A percentile compares a stretch with the other conserved stretches of the same genome.
These are phyloP conservation scores for Colletotrichum sp. DNA, from an alignment of 2,329 filamentous ascomycete species.

Conservation along the genomic window DNA sequence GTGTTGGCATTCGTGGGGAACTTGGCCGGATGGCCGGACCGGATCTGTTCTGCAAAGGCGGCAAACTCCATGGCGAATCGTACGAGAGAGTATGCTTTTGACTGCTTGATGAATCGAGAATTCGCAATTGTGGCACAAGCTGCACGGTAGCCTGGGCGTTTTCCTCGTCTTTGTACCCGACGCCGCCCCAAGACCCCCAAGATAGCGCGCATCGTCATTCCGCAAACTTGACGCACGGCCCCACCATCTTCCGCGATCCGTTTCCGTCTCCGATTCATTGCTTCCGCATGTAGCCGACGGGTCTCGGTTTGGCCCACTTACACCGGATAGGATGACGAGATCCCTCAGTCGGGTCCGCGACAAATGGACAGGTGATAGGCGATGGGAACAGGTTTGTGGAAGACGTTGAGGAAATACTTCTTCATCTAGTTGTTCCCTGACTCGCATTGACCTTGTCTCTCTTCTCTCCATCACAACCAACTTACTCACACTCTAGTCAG, in stretches of 20 bases:
- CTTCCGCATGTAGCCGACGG: conserved; percentile 21
- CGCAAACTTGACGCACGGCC: neutral
- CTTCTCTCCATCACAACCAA: neutral
- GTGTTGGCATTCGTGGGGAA: conserved; percentile 55
- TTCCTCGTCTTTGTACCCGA: conserved; percentile 22
- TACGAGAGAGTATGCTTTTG: neutral
- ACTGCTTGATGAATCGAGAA: neutral
- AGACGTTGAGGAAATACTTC: neutral
- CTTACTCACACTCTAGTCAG: neutral
- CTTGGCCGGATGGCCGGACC: conserved; percentile 41
- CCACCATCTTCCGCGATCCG: conserved; percentile 18
- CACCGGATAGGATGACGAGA: neutral
- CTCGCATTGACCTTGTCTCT: neutral
- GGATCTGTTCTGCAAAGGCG: conserved; percentile 42
- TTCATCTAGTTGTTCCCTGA: neutral
- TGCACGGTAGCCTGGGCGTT: neutral
- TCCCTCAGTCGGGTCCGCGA: neutral
- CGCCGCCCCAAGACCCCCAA: neutral
- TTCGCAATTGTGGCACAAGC: neutral
- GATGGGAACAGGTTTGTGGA: neutral
- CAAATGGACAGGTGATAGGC: neutral
- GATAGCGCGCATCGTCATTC: conserved; percentile 14
- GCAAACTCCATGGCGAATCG: conserved; percentile 41
- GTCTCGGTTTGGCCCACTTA: conserved; percentile 13
- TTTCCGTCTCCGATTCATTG: conserved; percentile 1